These are phyloP conservation scores for Rosa persica DNA, from an alignment of 306 rosid species.

Conservation along the genomic window DNA sequence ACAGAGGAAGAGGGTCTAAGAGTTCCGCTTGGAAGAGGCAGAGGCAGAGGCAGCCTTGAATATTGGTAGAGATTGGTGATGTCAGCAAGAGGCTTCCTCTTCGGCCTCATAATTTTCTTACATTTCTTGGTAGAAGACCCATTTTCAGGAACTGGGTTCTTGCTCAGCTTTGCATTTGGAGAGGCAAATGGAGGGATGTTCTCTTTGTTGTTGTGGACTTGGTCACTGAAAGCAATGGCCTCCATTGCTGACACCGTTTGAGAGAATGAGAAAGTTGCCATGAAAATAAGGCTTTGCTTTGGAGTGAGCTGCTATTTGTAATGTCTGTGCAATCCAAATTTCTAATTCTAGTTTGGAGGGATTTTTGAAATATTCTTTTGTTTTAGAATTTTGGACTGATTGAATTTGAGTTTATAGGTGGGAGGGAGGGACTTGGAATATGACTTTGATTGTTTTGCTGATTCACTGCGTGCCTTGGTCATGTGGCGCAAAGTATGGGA, in stretches of 20 bases:
- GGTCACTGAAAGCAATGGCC: not conserved
- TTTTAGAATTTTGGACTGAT: not conserved
- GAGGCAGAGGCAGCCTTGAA: not conserved
- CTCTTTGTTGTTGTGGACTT: conserved; percentile 1
- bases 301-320: not conserved
- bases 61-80: not conserved
- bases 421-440: not conserved
- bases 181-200: not conserved
- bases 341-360: not conserved
- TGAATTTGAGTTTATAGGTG: not conserved
- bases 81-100: conserved; percentile 14
- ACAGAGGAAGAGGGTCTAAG: not conserved
- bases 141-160: not conserved
- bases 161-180: not conserved
- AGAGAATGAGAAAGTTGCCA: not conserved
- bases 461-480: not conserved
- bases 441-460: not conserved
- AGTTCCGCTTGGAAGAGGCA: not conserved
- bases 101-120: not conserved
- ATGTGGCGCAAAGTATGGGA: not conserved
- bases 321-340: not conserved
- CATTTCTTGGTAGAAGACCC: not conserved
- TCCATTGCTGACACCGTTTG: not conserved
- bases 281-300: not conserved
- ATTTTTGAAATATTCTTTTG: not conserved